phyloP scores from a whole-genome alignment of 768 basidiomycete species.

The Pulveroboletus frians region DNA sequence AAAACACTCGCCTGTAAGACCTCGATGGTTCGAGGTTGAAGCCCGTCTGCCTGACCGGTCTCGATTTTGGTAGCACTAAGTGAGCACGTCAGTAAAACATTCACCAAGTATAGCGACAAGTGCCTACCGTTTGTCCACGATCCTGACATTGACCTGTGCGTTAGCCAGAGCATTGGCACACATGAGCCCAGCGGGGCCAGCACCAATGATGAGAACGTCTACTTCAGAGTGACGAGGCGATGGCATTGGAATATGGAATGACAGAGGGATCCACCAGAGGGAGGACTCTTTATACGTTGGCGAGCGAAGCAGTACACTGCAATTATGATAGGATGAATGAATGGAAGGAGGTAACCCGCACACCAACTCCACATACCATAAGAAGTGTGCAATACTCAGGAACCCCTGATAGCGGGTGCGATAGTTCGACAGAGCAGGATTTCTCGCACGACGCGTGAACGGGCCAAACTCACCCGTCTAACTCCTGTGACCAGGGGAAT shows the following conservation, averaged over 20 bases:
- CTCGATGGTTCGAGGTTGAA: constrained; percentile 32
- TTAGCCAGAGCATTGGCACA: constrained; percentile 37
- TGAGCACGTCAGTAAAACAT: not conserved
- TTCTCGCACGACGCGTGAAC: constrained; percentile 3
- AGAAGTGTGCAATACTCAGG: not conserved
- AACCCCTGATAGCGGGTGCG: not conserved
- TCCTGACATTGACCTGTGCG: constrained; percentile 34
- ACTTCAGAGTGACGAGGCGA: constrained; percentile 26
- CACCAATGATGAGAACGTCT: constrained; percentile 39
- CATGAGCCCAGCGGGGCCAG: constrained; percentile 41
- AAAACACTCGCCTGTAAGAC: constrained; percentile 38
- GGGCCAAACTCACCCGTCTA: not conserved
- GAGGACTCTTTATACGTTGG: constrained; percentile 2
- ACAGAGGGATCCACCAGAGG: not conserved
- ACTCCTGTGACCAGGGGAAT: not conserved
- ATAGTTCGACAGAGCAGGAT: not conserved
- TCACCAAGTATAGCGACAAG: not conserved
- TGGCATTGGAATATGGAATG: constrained; percentile 8
- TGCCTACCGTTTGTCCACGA: constrained; percentile 38
- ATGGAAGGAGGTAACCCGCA: not conserved
- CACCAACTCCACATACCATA: not conserved
- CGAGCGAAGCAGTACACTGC: not conserved
- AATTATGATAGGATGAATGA: not conserved
- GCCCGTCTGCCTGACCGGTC: constrained; percentile 27
- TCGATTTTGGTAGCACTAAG: constrained; percentile 13